Evolutionary conservation across 2,329 filamentous ascomycete genomes (phyloP).

Genomic region (Fusarium sarcochroum): DNA sequence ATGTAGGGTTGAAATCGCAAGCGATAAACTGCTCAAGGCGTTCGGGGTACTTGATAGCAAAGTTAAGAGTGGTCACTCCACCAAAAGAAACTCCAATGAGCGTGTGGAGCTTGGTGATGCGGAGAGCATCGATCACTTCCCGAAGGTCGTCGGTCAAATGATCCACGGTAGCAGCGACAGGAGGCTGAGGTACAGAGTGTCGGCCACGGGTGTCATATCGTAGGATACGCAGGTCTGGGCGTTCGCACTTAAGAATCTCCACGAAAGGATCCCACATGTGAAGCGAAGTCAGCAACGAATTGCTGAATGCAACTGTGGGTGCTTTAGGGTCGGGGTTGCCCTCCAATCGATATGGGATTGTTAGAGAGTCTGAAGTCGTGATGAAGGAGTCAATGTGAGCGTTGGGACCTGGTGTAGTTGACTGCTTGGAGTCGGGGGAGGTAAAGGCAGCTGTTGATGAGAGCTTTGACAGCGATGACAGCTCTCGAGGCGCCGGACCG

Average conservation of each 20-base stretch:
- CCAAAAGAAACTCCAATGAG: conserved; percentile 86
- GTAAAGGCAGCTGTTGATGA: conserved; percentile 65
- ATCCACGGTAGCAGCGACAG: conserved; percentile 70
- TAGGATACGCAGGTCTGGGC: conserved; percentile 78
- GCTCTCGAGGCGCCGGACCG: conserved; percentile 78
- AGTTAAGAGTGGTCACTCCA: conserved; percentile 82
- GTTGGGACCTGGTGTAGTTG: conserved; percentile 65
- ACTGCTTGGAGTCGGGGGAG: conserved; percentile 68
- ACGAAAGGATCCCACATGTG: conserved; percentile 87
- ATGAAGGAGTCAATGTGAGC: conserved; percentile 76
- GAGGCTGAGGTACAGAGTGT: conserved; percentile 62
- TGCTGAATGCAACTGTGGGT: conserved; percentile 81
- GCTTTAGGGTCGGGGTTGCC: conserved; percentile 76
- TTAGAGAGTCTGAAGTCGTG: conserved; percentile 76
- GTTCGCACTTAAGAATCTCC: conserved; percentile 68
- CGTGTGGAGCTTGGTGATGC: conserved; percentile 75
- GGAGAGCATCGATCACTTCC: conserved; percentile 75
- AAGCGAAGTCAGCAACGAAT: conserved; percentile 83
- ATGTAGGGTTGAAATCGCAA: conserved; percentile 83
- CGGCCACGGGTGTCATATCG: conserved; percentile 85
- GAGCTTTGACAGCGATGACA: conserved; percentile 68
- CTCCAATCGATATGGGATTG: conserved; percentile 81
- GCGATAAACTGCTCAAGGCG: conserved; percentile 74
- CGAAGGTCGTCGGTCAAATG: conserved; percentile 77
- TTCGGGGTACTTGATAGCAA: conserved; percentile 75